Base-by-base conservation (phyloP, 2,329 filamentous ascomycete genomes). In the Aspergillus sp. region DNA sequence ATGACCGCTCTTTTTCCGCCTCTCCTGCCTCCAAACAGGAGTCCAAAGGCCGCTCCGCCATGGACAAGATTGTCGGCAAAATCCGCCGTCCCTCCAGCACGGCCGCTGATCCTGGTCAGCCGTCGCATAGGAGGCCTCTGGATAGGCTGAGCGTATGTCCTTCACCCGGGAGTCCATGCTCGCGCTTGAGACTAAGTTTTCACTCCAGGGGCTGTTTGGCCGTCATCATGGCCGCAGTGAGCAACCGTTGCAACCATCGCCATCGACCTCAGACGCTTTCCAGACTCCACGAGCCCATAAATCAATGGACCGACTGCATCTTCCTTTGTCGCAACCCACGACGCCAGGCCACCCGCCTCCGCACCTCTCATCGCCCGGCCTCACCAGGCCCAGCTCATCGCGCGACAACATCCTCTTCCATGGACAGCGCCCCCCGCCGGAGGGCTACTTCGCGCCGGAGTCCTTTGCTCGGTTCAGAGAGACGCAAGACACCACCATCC, bases 31-130 rank as follows among this genome's bases (percentile, higher is more conserved):
- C 32, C 14, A 47, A 47, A 36, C 45, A 48, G 25, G 34, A 25
- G 14, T 11, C 34, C 14, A 43, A 42, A 16, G 47, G 17, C 16
- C 21, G 38, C 25, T 62, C 65, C 13, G 55, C 60, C 40, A 62
- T 64, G 53, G 59, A 59, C 20, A 69, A 65, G 47, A 59, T 51
- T 31, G 62, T 67, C 20, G 56, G 61, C n/a, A 62, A 56, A 36
- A 61, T 64, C 23, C 65, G 64, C 16, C 61, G 65, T 16, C 49
- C 58, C 13, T 70, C 67, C 2, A 57, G 61, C 53, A 48, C 62
- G 16, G 44, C 63, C 20, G 55, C 53, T 1, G 57, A 58, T 21
- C 49, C 59, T 20, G 57, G 52, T 23, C 41, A 50, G 29, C 43
- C 55, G 17, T 17, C n/a, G n/a, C 59, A 60, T 32, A 57, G 51